phyloP scores from a whole-genome alignment of 2,329 filamentous ascomycete species.

The Trichophyton mentagrophytes region DNA sequence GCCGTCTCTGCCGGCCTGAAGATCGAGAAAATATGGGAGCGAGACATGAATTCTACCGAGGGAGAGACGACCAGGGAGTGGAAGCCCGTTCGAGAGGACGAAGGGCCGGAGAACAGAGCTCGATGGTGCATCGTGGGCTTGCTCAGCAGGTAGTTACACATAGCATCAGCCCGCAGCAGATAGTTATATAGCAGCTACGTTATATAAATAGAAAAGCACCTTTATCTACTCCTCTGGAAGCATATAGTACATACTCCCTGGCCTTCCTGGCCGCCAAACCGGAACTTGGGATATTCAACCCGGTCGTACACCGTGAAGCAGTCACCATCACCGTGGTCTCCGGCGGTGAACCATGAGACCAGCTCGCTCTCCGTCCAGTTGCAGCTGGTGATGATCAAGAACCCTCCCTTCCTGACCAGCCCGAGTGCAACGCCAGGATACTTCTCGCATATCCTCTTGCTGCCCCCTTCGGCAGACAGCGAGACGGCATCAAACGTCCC shows the following conservation, averaged over 20 bases:
- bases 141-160: slow-evolving; percentile 17
- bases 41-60: slow-evolving; percentile 37
- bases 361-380: slow-evolving; percentile 96
- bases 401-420: slow-evolving; percentile 57
- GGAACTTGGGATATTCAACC: slow-evolving; percentile 74
- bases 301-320: slow-evolving; percentile 50
- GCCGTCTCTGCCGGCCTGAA: slow-evolving; percentile 33
- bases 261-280: slow-evolving; percentile 77
- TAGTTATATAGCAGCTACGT: no score
- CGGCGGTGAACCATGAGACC: slow-evolving; percentile 58
- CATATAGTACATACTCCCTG: slow-evolving; percentile 81
- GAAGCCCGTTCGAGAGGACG: slow-evolving; percentile 36
- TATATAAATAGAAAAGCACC: slow-evolving; percentile 8
- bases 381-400: slow-evolving; percentile 82
- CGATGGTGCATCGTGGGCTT: slow-evolving; percentile 46
- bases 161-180: neutral
- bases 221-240: slow-evolving; percentile 44
- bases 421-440: slow-evolving; percentile 58
- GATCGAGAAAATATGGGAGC: slow-evolving; percentile 43
- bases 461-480: slow-evolving; percentile 33
- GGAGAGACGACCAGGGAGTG: slow-evolving; percentile 36
- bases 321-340: slow-evolving; percentile 9
- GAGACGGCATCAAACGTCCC: slow-evolving; percentile 94
- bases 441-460: slow-evolving; percentile 53
- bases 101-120: slow-evolving; percentile 38